phyloP scores from a whole-genome alignment of 2,329 filamentous ascomycete species.

The Thermothelomyces thermophilus region DNA sequence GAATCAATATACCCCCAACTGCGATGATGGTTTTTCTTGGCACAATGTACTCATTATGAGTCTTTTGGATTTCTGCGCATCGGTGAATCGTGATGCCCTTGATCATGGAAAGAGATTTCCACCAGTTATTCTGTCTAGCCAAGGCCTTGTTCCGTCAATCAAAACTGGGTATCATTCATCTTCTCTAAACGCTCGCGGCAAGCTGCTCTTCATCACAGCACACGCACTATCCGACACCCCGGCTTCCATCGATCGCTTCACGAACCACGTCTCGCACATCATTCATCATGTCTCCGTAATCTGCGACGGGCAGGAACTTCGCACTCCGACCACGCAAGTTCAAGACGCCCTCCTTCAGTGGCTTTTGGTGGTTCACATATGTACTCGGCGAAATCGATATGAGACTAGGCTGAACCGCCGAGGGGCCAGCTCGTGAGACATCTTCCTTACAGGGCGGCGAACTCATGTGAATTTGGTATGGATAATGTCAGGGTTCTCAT shows the following conservation, averaged over 20 bases:
- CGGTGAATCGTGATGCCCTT: neutral
- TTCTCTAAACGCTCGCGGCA: slow-evolving; percentile 9
- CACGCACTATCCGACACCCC: neutral
- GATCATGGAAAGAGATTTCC: neutral
- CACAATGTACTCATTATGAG: neutral
- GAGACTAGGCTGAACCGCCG: too few species aligned
- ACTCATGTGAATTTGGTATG: slow-evolving; percentile 88
- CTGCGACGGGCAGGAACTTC: neutral
- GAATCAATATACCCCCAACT: slow-evolving; percentile 34
- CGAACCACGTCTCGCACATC: neutral
- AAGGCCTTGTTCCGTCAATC: slow-evolving; percentile 1
- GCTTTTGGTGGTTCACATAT: neutral
- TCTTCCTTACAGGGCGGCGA: too few species aligned
- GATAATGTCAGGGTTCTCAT: slow-evolving; percentile 98
- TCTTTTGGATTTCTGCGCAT: neutral
- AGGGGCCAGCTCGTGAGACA: too few species aligned
- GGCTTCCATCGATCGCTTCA: neutral
- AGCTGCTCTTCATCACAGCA: neutral
- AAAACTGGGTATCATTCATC: slow-evolving; percentile 19
- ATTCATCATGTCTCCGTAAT: neutral
- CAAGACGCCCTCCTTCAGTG: neutral
- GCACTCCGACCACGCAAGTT: neutral
- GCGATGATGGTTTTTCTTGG: slow-evolving; percentile 14
- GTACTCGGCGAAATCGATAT: neutral
- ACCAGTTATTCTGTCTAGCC: neutral